These are phyloP conservation scores for Pachysolen tannophilus DNA, from an alignment of 805 yeast genomes.

Conservation along the genomic window DNA sequence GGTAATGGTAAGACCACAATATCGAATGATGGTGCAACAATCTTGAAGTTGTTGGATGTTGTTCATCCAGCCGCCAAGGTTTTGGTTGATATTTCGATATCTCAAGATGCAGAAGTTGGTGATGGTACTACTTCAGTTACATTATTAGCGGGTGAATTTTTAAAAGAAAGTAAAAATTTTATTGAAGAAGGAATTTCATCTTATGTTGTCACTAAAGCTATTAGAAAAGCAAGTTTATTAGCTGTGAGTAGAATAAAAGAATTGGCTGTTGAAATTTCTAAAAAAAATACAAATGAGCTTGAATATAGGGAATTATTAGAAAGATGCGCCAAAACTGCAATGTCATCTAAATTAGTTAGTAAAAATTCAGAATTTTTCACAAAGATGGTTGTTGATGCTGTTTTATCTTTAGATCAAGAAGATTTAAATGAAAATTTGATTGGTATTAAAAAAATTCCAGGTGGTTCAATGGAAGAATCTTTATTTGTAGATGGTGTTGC, in stretches of 20 bases:
- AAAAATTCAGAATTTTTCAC: slow-evolving; percentile 86
- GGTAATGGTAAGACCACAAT: slow-evolving; percentile 84
- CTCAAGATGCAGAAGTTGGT: slow-evolving; percentile 97
- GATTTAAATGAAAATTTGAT: slow-evolving; percentile 85
- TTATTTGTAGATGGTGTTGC: slow-evolving; percentile 90
- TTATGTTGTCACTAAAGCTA: slow-evolving; percentile 81
- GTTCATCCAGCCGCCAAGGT: slow-evolving; percentile 99
- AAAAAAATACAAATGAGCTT: slow-evolving; percentile 37
- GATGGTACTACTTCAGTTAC: slow-evolving; percentile 98
- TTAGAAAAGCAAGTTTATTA: slow-evolving; percentile 69
- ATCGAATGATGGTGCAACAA: slow-evolving; percentile 98
- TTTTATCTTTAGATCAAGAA: slow-evolving; percentile 72
- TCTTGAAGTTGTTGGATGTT: slow-evolving; percentile 81
- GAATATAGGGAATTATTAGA: slow-evolving; percentile 72
- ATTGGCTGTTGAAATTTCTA: slow-evolving; percentile 58
- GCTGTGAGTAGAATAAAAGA: slow-evolving; percentile 71
- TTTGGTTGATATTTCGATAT: slow-evolving; percentile 86
- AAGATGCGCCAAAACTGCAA: slow-evolving; percentile 94
- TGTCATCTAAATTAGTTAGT: slow-evolving; percentile 90
- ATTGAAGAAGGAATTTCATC: slow-evolving; percentile 96
- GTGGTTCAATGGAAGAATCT: slow-evolving; percentile 95
- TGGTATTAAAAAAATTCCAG: slow-evolving; percentile 91
- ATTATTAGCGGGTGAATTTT: slow-evolving; percentile 86
- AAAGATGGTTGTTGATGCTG: slow-evolving; percentile 95
- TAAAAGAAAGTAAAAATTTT: slow-evolving; percentile 83